Percentiles rank a stretch among this genome's conserved stretches.
These are phyloP conservation scores for Mortierella sp. DNA, from an alignment of 371 early-diverging fungal genomes.

Conservation along the genomic window DNA sequence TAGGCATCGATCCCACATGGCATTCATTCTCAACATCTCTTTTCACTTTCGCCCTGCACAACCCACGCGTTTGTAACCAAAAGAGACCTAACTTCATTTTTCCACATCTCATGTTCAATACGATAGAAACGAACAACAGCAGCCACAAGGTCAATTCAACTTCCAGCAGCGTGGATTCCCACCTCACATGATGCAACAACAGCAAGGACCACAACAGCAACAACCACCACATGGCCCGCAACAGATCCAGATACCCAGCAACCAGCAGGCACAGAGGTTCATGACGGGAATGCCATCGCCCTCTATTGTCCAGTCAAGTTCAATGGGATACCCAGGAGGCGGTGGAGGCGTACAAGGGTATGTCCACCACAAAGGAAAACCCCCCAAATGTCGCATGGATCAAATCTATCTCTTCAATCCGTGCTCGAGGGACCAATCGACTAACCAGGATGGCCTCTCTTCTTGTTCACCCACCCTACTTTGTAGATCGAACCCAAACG, in stretches of 20 bases:
- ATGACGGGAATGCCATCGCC: constrained; percentile 56
- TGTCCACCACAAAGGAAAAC: neutral
- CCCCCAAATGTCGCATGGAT: no score
- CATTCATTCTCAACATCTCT: neutral
- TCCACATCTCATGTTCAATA: neutral
- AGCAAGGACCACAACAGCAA: constrained; percentile 23
- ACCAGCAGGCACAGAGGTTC: constrained; percentile 25
- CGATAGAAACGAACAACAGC: constrained; percentile 44
- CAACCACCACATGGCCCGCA: constrained; percentile 22
- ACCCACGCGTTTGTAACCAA: neutral
- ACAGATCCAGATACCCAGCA: constrained; percentile 36
- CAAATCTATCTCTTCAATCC: neutral
- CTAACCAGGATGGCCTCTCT: neutral
- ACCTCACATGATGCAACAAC: constrained; percentile 32
- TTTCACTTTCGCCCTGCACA: neutral
- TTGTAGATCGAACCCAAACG: constrained; percentile 16
- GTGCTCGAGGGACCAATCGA: neutral
- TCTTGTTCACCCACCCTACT: neutral
- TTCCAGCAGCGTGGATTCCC: constrained; percentile 44
- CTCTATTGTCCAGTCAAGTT: constrained; percentile 31
- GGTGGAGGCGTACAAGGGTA: constrained; percentile 12
- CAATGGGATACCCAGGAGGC: constrained; percentile 43
- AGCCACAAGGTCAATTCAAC: constrained; percentile 32
- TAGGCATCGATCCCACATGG: neutral
- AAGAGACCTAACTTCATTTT: neutral